phyloP scores from a whole-genome alignment of 495 filamentous ascomycete species.

The Corynascus novoguineensis region DNA sequence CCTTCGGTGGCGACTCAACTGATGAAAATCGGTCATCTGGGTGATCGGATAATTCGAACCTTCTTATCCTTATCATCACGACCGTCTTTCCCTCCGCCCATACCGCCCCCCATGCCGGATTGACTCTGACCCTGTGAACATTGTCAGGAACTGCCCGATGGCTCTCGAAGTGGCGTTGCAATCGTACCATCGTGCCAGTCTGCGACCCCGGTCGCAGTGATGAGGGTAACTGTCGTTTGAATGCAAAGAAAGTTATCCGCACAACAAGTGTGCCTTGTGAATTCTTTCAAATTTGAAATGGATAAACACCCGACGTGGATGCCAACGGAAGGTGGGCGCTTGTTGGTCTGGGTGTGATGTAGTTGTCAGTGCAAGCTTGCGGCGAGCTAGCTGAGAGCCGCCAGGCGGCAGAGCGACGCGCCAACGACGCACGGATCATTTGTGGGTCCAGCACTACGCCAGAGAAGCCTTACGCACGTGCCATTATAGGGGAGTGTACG shows the following conservation, averaged over 20 bases:
- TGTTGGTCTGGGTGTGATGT: constrained; percentile 8
- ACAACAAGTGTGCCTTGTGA: neutral
- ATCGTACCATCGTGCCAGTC: constrained; percentile 28
- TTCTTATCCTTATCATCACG: constrained; percentile 92
- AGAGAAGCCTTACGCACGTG: no score
- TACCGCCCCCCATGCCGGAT: constrained; percentile 73
- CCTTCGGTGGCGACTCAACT: neutral
- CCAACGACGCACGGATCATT: constrained; percentile 5
- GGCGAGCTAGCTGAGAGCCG: constrained; percentile 7
- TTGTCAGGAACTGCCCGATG: constrained; percentile 18
- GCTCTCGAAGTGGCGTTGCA: neutral
- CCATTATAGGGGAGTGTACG: no score
- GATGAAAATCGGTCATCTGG: neutral
- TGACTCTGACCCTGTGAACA: constrained; percentile 73
- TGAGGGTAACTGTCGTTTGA: neutral
- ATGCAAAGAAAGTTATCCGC: neutral
- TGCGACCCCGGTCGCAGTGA: neutral
- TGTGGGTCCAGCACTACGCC: neutral
- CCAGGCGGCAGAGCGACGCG: constrained; percentile 26
- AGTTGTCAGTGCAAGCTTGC: constrained; percentile 1
- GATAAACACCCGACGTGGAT: neutral
- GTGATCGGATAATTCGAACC: constrained; percentile 49
- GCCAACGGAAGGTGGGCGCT: neutral
- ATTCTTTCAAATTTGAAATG: neutral
- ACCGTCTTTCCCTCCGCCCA: constrained; percentile 68